phyloP scores from a whole-genome alignment of 83 land plant species.

The Thuja plicata region DNA sequence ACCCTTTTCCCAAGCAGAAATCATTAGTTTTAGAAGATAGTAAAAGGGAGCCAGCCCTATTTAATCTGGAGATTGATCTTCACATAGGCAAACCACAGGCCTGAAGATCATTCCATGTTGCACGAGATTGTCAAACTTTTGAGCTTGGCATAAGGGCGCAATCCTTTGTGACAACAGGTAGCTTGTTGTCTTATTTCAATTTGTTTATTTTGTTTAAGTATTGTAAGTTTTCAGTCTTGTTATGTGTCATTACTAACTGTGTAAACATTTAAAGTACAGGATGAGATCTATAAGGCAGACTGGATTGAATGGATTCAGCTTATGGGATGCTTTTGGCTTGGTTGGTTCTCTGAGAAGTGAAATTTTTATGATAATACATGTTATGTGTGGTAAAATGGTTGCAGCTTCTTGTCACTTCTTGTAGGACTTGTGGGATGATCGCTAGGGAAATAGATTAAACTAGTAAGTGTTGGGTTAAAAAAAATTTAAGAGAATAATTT shows the following conservation, averaged over 20 bases:
- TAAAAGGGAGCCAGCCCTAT: too few species aligned
- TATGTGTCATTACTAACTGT: neutral
- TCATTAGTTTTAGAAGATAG: too few species aligned
- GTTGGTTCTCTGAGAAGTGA: neutral
- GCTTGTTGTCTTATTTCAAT: neutral
- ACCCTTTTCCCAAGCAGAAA: too few species aligned
- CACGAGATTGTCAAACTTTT: too few species aligned
- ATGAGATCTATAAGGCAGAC: neutral
- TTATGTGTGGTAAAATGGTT: neutral
- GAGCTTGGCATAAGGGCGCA: too few species aligned
- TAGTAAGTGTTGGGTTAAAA: neutral
- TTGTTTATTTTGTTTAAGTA: neutral
- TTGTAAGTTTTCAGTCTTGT: neutral
- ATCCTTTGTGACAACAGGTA: too few species aligned
- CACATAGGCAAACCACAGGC: too few species aligned
- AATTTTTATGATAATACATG: neutral
- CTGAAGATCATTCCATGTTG: too few species aligned
- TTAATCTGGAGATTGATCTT: too few species aligned
- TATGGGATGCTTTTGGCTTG: neutral
- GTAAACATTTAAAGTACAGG: slow-evolving; percentile 1
- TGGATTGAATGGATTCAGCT: neutral
- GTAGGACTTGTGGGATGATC: neutral
- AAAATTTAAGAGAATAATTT: neutral
- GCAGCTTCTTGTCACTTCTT: neutral
- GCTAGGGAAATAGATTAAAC: neutral